Evolutionary conservation across 2,329 filamentous ascomycete genomes (phyloP).

Genomic region (Trichoderma hamatum): DNA sequence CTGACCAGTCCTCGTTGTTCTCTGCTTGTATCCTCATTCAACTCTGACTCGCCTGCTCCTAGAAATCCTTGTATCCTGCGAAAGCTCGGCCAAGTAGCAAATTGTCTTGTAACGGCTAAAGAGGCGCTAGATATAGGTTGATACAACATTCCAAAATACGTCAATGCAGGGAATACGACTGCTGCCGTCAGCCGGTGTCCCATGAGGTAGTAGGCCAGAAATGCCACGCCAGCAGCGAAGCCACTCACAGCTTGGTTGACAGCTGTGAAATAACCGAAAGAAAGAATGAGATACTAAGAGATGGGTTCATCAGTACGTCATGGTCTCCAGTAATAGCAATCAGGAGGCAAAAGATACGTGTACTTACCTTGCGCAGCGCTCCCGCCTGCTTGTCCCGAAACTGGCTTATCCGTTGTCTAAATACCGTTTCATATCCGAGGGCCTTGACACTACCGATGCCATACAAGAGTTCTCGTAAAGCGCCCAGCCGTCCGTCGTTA

Average conservation of each 20-base stretch:
- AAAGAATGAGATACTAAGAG: background rate
- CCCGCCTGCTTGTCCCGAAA: no score
- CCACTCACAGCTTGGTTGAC: slow-evolving; percentile 2
- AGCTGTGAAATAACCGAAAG: background rate
- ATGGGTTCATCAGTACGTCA: no score
- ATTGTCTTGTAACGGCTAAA: background rate
- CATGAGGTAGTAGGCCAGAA: background rate
- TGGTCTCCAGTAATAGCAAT: no score
- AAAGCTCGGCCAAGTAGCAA: background rate
- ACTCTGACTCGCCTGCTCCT: background rate
- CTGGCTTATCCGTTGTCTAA: no score
- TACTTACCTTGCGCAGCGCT: no score
- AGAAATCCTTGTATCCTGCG: background rate
- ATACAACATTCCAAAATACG: slow-evolving; percentile 1
- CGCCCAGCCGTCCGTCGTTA: no score
- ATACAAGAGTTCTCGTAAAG: no score
- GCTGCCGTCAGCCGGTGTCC: background rate
- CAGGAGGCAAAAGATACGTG: no score
- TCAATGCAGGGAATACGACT: slow-evolving; percentile 8
- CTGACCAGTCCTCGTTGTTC: no score
- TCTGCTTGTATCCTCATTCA: background rate
- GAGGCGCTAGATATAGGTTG: background rate
- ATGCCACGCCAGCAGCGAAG: slow-evolving; percentile 3
- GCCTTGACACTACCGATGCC: no score
- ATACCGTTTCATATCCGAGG: no score